Percentiles rank a stretch among this genome's conserved stretches.
Evolutionary conservation across 768 basidiomycete species (phyloP).

Genomic region (Trametes cingulata): DNA sequence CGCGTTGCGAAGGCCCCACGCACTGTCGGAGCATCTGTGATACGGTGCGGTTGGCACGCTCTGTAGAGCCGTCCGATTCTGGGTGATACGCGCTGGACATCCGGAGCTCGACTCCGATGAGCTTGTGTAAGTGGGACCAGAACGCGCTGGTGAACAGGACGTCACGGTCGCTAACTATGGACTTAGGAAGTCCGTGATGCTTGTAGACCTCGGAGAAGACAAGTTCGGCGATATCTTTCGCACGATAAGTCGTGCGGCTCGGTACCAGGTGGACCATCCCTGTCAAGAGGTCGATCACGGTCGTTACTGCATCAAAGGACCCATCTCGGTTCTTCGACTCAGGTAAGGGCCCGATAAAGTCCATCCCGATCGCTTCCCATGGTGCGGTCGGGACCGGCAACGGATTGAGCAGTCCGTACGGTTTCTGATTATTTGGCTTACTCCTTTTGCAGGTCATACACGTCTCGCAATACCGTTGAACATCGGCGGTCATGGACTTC

Average conservation of each 20-base stretch:
- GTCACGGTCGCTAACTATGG: neutral
- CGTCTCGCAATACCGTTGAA: conserved; percentile 27
- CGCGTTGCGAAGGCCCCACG: conserved; percentile 14
- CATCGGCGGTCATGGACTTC: conserved; percentile 35
- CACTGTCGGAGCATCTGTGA: conserved; percentile 22
- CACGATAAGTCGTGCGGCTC: conserved; percentile 30
- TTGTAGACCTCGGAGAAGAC: conserved; percentile 38
- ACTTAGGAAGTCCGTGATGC: conserved; percentile 32
- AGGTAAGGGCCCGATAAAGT: conserved; percentile 41
- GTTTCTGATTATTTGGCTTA: conserved; percentile 20
- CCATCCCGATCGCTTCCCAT: conserved; percentile 42
- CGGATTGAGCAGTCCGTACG: conserved; percentile 27
- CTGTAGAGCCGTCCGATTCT: conserved; percentile 33
- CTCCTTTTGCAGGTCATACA: conserved; percentile 25
- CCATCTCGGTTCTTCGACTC: conserved; percentile 27
- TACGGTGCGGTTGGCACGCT: conserved; percentile 24
- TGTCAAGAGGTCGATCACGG: conserved; percentile 28
- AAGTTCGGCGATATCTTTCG: conserved; percentile 36
- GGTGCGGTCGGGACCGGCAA: conserved; percentile 34
- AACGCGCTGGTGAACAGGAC: conserved; percentile 38
- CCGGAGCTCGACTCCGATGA: conserved; percentile 22
- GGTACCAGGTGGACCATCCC: conserved; percentile 32
- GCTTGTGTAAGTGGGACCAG: conserved; percentile 30
- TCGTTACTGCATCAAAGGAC: conserved; percentile 26
- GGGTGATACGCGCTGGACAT: conserved; percentile 35